Base-by-base conservation (phyloP, 1,284 basidiomycete species). In the Cutaneotrichosporon arboriforme region DNA sequence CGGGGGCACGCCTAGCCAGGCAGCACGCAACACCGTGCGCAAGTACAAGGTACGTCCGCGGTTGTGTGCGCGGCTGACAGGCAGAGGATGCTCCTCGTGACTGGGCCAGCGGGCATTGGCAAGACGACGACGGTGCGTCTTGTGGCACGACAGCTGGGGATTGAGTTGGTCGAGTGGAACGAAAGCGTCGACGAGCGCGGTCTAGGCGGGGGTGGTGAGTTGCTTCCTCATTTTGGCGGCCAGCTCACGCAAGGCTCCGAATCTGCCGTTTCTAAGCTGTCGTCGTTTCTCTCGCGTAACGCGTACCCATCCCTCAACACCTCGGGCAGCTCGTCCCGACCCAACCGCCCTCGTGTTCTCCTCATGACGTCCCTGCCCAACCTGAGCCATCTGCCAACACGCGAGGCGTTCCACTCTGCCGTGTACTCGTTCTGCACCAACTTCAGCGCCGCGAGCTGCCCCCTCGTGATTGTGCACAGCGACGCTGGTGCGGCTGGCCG, bases 281-380 rank as follows among this genome's bases (percentile, higher is more conserved):
- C 84, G 40, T 76, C 82, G 2, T 97, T 94, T 70, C 76, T 96
- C 35, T 79, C 81, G 4, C 83, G 90, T 22, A 59, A 72, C 22
- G 85, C 88, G 0, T 81, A 81, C 35, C 80, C 78, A 5, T 88
- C 87, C 55, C 79, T 80, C 14, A 80, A 78, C 22, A 69, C 89
- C 17, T 81, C 85, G 51, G 65, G 71, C 2, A 44, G 21, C 44
- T 56, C 68, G 7, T 59, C 61, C 13, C 65, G 68, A 18, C 37
- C 52, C 14, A n/a, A 57, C 3, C 44, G 55, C 33, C 65, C 62
- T 0, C 66, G 68, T 2, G 66, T 94, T 4, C 81, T 98, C 46
- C 81, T 98, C 8, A 78, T 98, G 8, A 92, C 97, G 70, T 90
- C 97, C 56, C 79, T 97, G 3, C 94, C 94, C 0, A 97, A 97